Evolutionary conservation across 163 green algal species (phyloP), one percentile per base, ranked within the genome.

Genomic region (Picocystis sp.): DNA sequence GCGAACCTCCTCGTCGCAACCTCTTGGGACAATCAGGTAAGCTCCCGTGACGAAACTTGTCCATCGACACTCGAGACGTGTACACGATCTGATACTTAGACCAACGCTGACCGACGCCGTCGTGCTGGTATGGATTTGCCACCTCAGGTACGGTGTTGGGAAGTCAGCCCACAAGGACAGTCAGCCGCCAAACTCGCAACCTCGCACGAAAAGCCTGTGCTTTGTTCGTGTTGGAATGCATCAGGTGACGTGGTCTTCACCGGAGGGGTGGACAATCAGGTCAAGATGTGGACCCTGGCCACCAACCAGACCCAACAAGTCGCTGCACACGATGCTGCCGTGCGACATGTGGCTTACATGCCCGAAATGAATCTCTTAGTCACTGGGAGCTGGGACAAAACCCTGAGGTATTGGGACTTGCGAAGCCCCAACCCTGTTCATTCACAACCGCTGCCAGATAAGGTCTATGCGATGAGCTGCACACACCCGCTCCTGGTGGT

Each of bases 331-430:
- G 81, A 92, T 50, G 81, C 68, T 3, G 82, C 89, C 2, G 76
- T 98, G 21, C 65, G 66, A 22, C 67, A 86, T 52, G 50, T 75
- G 33, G 63, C 62, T 44, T 84, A 55, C 47, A 66, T 86, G 10
- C 58, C 57, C 13, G 63, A 82, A 43, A 60, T 69, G 48, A 43
- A 58, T 50, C 56, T 61, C 21, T 73, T 97, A 2, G 76, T 89
- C 19, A 94, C 89, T 1, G 89, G 78, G 11, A 78, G 76, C 43
- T 96, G 88, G 88, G 88, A 97, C 73, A 90, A 86, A 53, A 93
- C 80, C 3, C 52, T 94, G 43, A 78, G 67, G 53, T 94, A 92
- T 64, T 94, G 85, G 83, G 85, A 94, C 67, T 49, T 77, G 49
- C 69, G 85, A 25, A 63, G 60, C 23, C 34, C 45, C 5, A 51